Percentiles rank a stretch among this genome's conserved stretches.
These are phyloP conservation scores for Herpetospermum pedunculosum DNA, from an alignment of 306 rosid species.

Conservation along the genomic window DNA sequence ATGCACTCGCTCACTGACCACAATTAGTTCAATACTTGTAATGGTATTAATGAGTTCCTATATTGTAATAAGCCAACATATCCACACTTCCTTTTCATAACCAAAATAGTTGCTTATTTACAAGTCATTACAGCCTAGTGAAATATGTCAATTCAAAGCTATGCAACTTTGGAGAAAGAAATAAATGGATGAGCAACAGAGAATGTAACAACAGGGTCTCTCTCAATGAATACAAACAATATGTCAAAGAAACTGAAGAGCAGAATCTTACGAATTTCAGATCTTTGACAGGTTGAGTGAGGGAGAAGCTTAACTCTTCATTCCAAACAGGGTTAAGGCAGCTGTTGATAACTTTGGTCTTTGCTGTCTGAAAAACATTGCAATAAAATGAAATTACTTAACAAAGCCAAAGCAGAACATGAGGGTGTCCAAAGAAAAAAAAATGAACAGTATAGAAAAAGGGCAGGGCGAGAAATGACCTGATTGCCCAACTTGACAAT, in stretches of 20 bases:
- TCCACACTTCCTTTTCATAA: not conserved
- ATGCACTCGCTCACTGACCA: not conserved
- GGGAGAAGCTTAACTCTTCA: conserved; percentile 69
- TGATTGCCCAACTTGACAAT: conserved; percentile 79
- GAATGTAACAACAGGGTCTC: not conserved
- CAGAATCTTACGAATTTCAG: conserved; percentile 57
- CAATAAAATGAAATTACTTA: conserved; percentile 10
- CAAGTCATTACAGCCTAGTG: not conserved
- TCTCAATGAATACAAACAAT: not conserved
- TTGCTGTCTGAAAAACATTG: conserved; percentile 59
- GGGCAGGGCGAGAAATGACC: conserved; percentile 24
- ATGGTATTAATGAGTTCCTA: not conserved
- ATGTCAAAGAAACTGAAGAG: conserved; percentile 1
- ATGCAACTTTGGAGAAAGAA: not conserved
- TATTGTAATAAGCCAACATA: not conserved
- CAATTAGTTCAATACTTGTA: not conserved
- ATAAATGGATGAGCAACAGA: not conserved
- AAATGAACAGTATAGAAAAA: not conserved
- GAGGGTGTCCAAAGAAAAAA: not conserved
- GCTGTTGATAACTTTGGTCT: conserved; percentile 85
- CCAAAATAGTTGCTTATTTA: not conserved
- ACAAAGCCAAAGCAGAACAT: not conserved
- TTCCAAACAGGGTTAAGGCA: conserved; percentile 98
- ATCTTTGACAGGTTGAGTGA: conserved; percentile 52
- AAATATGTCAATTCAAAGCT: not conserved